These are phyloP conservation scores for Geotrichum australiense DNA, from an alignment of 1,139 yeast genomes.

Conservation along the genomic window DNA sequence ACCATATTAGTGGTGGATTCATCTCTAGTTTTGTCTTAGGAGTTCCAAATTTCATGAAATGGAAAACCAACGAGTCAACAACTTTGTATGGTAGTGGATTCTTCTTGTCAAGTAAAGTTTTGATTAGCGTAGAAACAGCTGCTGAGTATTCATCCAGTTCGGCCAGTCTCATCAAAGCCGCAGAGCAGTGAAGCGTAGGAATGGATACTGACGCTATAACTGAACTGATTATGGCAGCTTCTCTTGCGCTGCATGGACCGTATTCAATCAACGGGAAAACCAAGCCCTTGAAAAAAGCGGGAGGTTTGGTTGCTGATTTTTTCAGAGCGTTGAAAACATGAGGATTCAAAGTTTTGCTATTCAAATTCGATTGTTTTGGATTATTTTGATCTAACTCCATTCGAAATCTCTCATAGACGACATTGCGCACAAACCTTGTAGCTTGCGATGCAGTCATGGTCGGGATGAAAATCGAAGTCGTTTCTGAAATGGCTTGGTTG, in stretches of 20 bases:
- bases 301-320: slow-evolving; percentile 91
- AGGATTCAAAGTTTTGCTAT: slow-evolving; percentile 50
- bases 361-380: slow-evolving; percentile 7
- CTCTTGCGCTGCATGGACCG: slow-evolving; percentile 68
- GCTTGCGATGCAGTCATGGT: slow-evolving; percentile 83
- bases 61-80: slow-evolving; percentile 89
- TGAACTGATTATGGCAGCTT: slow-evolving; percentile 92
- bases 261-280: slow-evolving; percentile 73
- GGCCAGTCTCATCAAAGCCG: slow-evolving; percentile 80
- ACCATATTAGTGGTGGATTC: slow-evolving; percentile 95
- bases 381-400: slow-evolving; percentile 65
- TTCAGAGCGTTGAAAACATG: slow-evolving; percentile 87
- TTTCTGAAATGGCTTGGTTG: slow-evolving; percentile 93
- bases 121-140: slow-evolving; percentile 82
- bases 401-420: slow-evolving; percentile 79
- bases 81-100: slow-evolving; percentile 97
- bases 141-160: slow-evolving; percentile 74
- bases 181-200: slow-evolving; percentile 93
- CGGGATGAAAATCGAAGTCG: slow-evolving; percentile 87
- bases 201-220: slow-evolving; percentile 82
- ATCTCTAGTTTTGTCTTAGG: slow-evolving; percentile 39
- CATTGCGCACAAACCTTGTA: slow-evolving; percentile 68
- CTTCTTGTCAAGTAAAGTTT: slow-evolving; percentile 84
- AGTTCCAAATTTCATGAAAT: slow-evolving; percentile 67
- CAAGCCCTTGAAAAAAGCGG: slow-evolving; percentile 95